Evolutionary conservation across 1,139 yeast genomes (phyloP), one percentile per base, ranked within the genome.

Genomic region (Geotrichum reessii): DNA sequence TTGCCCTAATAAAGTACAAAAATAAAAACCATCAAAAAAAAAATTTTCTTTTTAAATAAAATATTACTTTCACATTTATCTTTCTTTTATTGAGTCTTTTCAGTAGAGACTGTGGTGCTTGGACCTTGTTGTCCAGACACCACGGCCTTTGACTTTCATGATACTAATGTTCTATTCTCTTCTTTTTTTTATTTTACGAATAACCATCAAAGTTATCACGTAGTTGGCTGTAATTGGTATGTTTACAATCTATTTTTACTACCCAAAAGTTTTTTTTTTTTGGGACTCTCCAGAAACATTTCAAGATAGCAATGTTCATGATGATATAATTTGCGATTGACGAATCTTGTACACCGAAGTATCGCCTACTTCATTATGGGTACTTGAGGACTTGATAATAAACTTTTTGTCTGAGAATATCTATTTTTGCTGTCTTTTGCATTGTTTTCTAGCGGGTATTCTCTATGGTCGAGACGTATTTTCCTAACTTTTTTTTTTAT

Each of bases 261-360:
- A 44, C 12, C 47, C n/a, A 22, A 17, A 19, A 8, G 25, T n/a
- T n/a, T 40, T 40, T 40, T 22, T 47, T 6, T 25, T 47, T 24
- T 19, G 6, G 24, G 19, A n/a, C 11, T 47, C 31, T 12, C 4
- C n/a, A 3, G 27, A 19, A 24, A 7, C 14, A 19, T 14, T 22
- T 12, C 21, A n/a, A 24, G 12, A 33, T 2, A 11, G n/a, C 21
- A 2, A 14, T 22, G 22, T 42, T 54, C 25, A 55, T 55, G 57
- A 47, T 55, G 50, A 37, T 37, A 49, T 55, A 55, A 55, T 55
- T 55, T 55, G 51, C 57, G 57, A 49, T 55, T 55, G 57, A 55
- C 53, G 57, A 55, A 49, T 19, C 52, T 17, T 27, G 50, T 22
- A 40, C 12, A 42, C 48, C 57, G 57, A 49, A 22, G 52, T 28